Conservation (phyloP, 306 rosid genomes). For the Comarum palustre region DNA sequence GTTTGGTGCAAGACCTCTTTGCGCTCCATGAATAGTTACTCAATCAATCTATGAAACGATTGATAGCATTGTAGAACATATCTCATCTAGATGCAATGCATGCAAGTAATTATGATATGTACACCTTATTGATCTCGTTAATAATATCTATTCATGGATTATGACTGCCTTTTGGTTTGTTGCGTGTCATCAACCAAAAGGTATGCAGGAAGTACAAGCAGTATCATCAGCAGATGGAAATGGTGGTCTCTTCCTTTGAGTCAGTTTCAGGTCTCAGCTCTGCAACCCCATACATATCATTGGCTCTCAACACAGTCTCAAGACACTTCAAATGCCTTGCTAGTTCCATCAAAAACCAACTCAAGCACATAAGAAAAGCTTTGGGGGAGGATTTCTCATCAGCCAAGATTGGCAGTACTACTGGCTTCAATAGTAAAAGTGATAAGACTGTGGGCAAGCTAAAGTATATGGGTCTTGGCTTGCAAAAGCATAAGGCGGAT, state of each 20-base stretch:
- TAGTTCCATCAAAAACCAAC: constrained; percentile 60
- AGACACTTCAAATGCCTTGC: constrained; percentile 62
- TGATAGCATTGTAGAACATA: not conserved
- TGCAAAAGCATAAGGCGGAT: constrained; percentile 47
- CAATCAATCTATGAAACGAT: not conserved
- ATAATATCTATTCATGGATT: not conserved
- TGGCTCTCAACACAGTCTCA: constrained; percentile 63
- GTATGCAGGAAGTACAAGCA: constrained; percentile 73
- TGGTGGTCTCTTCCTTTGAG: constrained; percentile 85
- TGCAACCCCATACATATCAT: constrained; percentile 65
- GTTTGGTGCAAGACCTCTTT: not conserved
- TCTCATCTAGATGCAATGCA: not conserved
- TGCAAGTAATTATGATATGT: not conserved
- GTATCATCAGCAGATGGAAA: constrained; percentile 89
- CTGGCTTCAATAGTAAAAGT: constrained; percentile 35
- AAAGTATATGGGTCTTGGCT: constrained; percentile 55
- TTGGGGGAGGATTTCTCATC: constrained; percentile 58
- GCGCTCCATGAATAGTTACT: not conserved
- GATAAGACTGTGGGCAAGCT: constrained; percentile 34
- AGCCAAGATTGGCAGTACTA: not conserved
- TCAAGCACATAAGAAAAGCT: constrained; percentile 39
- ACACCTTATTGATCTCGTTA: not conserved
- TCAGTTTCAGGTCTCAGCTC: constrained; percentile 80
- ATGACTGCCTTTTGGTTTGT: not conserved
- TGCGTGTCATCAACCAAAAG: constrained; percentile 31